Base-by-base conservation (phyloP, 305 asterid genomes). In the Solanum chacoense region DNA sequence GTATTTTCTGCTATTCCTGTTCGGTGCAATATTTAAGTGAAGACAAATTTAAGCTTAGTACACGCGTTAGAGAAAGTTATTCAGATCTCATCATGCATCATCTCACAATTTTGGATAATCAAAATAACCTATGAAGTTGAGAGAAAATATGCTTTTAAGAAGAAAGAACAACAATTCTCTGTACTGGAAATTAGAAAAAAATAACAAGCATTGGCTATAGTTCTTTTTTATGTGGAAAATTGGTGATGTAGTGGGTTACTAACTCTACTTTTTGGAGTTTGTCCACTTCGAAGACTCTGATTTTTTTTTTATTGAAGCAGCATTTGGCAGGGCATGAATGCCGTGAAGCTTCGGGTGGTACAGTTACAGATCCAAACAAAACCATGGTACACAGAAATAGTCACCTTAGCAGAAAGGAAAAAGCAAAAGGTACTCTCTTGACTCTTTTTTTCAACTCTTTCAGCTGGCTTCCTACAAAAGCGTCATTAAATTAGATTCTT, bases 361-460 rank as follows among this genome's bases (percentile, higher is more conserved):
- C 93, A 94, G 97, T 93, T 95, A 95, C 93, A 93, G 96, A 96
- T 95, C 97, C 95, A 88, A 93, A 92, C 93, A 94, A 92, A 91
- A 83, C 90, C 76, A 90, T 79, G 24, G 91, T 90, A 88, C 93
- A 91, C 92, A 95, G 90, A 92, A 92, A 93, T 26, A 91, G 92
- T 91, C 88, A 92, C 89, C 92, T 93, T 93, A 89, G 88, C 93
- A 93, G 94, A 89, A 94, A 92, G 90, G 95, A 91, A 89, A 97
- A 94, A 81, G 92, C 92, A 67, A 95, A 94, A 97, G 98, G 99
- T 96, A 95, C 50, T 84, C 91, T 38, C 65, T 50, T 55, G 45
- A 55, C 74, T n/a, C 45, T 86, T 65, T 86, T 63, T 42, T 87
- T 37, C 77, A 36, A 74, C 89, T 42, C 87, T 20, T 73, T 78